Conservation (phyloP, 2,329 filamentous ascomycete species). For the Cadophora sp. region DNA sequence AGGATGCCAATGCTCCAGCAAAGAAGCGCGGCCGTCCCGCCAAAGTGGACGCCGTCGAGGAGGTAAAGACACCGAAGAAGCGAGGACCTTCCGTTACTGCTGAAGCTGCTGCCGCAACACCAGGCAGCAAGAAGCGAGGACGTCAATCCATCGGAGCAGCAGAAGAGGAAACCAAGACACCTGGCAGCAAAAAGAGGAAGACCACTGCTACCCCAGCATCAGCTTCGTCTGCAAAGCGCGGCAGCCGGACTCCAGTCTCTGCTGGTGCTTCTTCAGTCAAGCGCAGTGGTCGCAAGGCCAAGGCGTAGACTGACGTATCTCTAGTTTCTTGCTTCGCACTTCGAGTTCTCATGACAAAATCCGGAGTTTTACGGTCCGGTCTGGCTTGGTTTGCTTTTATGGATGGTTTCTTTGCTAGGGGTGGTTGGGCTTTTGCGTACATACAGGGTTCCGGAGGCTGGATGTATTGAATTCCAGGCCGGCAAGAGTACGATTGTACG, state of each 20-base stretch:
- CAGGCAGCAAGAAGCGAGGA: conserved; percentile 20
- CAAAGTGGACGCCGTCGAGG: not conserved
- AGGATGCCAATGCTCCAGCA: conserved; percentile 7
- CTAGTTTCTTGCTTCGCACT: not conserved
- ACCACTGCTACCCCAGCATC: conserved; percentile 9
- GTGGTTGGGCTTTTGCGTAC: not conserved
- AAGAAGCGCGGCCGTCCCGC: conserved; percentile 12
- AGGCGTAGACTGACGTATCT: not conserved
- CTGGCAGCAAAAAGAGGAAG: conserved; percentile 20
- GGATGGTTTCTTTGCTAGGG: not conserved
- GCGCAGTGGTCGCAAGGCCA: not conserved
- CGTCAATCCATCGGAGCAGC: conserved; percentile 5
- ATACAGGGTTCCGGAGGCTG: not conserved
- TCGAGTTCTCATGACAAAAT: conserved; percentile 10
- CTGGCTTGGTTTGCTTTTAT: conserved; percentile 5
- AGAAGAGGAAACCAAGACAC: conserved; percentile 20
- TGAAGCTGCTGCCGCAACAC: conserved; percentile 1
- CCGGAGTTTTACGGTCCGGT: conserved; percentile 12
- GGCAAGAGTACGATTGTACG: not conserved
- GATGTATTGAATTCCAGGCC: not conserved
- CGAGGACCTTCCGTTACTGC: conserved; percentile 21
- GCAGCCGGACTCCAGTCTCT: conserved; percentile 3
- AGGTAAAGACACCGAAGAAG: conserved; percentile 22
- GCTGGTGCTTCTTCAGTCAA: not conserved
- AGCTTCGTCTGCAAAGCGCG: conserved; percentile 16